A percentile compares a stretch with the other conserved stretches of the same genome.
phyloP scores from a whole-genome alignment of 2,329 filamentous ascomycete genomes.

The Colletotrichum kahawae region DNA sequence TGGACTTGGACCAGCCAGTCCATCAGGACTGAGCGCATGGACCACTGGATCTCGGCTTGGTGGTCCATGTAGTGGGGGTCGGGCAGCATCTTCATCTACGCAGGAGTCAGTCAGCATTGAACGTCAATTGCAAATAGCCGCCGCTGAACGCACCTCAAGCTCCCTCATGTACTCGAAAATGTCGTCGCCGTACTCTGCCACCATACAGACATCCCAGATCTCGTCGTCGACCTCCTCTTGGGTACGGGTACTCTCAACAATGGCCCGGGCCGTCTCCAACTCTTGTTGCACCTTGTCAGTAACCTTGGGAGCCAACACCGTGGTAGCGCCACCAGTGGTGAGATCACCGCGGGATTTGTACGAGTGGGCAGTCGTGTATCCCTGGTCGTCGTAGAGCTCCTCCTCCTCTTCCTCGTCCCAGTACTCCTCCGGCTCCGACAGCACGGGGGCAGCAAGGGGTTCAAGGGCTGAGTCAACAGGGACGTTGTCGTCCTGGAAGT shows the following conservation, averaged over 20 bases:
- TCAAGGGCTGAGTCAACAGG: neutral
- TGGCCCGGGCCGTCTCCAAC: slow-evolving; percentile 66
- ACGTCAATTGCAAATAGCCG: neutral
- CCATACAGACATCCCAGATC: slow-evolving; percentile 94
- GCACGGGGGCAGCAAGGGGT: slow-evolving; percentile 7
- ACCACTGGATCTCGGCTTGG: slow-evolving; percentile 98
- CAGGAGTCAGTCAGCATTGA: slow-evolving; percentile 27
- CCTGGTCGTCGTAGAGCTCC: slow-evolving; percentile 64
- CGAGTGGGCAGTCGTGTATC: slow-evolving; percentile 79
- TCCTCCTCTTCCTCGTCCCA: slow-evolving; percentile 81
- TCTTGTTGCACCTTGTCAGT: slow-evolving; percentile 74
- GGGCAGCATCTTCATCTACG: slow-evolving; percentile 78
- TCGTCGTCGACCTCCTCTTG: slow-evolving; percentile 86
- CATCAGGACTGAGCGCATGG: slow-evolving; percentile 96
- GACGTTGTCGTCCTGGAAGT: neutral
- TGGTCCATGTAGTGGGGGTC: slow-evolving; percentile 96
- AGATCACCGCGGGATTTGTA: slow-evolving; percentile 74
- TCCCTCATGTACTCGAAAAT: slow-evolving; percentile 92
- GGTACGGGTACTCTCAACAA: slow-evolving; percentile 70
- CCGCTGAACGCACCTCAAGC: slow-evolving; percentile 71
- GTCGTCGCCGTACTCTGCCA: slow-evolving; percentile 93
- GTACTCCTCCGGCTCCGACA: slow-evolving; percentile 65
- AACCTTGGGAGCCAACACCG: slow-evolving; percentile 73
- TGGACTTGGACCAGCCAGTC: slow-evolving; percentile 99
- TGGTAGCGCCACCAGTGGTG: slow-evolving; percentile 56